Evolutionary conservation across 306 rosid genomes (phyloP).

Genomic region (Ammopiptanthus mongolicus): DNA sequence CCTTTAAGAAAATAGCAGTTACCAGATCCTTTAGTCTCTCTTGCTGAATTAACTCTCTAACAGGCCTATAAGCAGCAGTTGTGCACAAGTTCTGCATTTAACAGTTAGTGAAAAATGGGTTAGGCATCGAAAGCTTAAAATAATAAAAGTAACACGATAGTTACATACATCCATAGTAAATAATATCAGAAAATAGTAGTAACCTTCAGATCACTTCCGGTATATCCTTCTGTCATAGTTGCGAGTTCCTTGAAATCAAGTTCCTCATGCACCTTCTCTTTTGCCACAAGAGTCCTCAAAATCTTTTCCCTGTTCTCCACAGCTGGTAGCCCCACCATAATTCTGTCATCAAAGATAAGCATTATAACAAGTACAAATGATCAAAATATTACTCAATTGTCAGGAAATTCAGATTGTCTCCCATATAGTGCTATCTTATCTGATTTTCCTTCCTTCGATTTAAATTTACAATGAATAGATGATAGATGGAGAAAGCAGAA

Average conservation of each 20-base stretch:
- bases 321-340: constrained; percentile 82
- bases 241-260: constrained; percentile 75
- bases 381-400: not conserved
- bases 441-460: not conserved
- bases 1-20: not conserved
- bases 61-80: constrained; percentile 93
- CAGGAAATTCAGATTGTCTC: not conserved
- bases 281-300: constrained; percentile 61
- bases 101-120: constrained; percentile 7
- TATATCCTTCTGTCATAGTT: constrained; percentile 77
- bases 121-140: constrained; percentile 13
- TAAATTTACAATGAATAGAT: not conserved
- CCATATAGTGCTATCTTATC: not conserved
- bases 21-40: constrained; percentile 70
- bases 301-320: constrained; percentile 78
- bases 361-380: not conserved
- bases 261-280: constrained; percentile 59
- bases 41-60: constrained; percentile 72
- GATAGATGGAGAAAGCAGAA: not conserved
- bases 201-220: constrained; percentile 96
- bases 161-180: not conserved
- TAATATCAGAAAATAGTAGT: not conserved
- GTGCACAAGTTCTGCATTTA: constrained; percentile 73
- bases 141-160: not conserved
- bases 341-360: constrained; percentile 44